Base-by-base conservation (phyloP, 73 alveolate genomes). In the Symbiodinium pilosum region DNA sequence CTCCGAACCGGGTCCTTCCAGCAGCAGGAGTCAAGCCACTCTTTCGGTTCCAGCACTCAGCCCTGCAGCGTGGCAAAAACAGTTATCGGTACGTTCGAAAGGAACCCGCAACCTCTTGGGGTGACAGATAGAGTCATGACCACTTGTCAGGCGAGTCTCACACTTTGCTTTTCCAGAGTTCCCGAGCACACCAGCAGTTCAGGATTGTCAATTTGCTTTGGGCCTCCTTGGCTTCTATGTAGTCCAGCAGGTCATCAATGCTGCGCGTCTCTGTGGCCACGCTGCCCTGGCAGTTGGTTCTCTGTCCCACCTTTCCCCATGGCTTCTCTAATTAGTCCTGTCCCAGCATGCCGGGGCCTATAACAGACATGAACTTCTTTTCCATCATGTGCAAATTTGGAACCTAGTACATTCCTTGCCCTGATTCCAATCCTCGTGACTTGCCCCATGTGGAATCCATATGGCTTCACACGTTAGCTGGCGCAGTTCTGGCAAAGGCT, bases 231-330 rank as follows among this genome's bases (percentile, higher is more conserved):
- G 83, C 93, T 44, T 86, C 93, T 81, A 86, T 86, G 93, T 44
- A 86, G 83, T 86, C 93, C 56, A 86, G 41, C 93, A 86, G 41
- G 40, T 86, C 93, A 4, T 86, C 93, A 83, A 86, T 86, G 83
- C 93, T 86, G 54, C 93, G 93, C 83, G 93, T 86, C 38, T 86
- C 93, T 36, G 81, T 40, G 44, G 43, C 59, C 75, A 36, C 30
- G 28, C 36, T 21, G 77, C 77, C 77, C 77, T 64, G 77, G 11
- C 73, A 47, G n/a, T n/a, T n/a, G n/a, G n/a, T n/a, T n/a, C n/a
- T n/a, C n/a, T n/a, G n/a, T n/a, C n/a, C n/a, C n/a, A n/a, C n/a
- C n/a, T n/a, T n/a, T n/a, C n/a, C n/a, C n/a, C n/a, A n/a, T n/a
- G n/a, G n/a, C n/a, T n/a, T n/a, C n/a, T n/a, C n/a, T n/a, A n/a